Evolutionary conservation across 75 land plant genomes (phyloP).

Genomic region (Picea sitchensis): DNA sequence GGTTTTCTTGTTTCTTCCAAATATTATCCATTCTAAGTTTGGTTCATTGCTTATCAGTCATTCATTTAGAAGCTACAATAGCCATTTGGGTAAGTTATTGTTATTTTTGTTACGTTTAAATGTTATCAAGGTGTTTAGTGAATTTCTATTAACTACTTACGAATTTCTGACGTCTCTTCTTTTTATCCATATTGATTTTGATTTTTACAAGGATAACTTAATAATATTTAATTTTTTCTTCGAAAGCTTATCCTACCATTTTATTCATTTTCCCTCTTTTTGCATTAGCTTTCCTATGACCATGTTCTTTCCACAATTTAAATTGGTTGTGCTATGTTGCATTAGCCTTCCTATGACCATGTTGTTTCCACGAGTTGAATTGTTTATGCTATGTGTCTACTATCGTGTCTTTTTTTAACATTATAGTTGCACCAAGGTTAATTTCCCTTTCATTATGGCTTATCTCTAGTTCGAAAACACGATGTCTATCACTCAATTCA

Average conservation of each 20-base stretch:
- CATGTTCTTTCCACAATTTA: slow-evolving; percentile 85
- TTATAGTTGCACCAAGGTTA: slow-evolving; percentile 66
- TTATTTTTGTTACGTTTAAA: background rate
- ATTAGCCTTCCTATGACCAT: slow-evolving; percentile 88
- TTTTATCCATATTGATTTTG: slow-evolving; percentile 51
- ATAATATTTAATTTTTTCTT: slow-evolving; percentile 63
- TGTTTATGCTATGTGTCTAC: slow-evolving; percentile 71
- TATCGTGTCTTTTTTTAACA: slow-evolving; percentile 71
- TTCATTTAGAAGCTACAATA: slow-evolving; percentile 17
- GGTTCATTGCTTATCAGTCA: no score
- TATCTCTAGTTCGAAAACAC: slow-evolving; percentile 89
- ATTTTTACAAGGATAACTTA: slow-evolving; percentile 49
- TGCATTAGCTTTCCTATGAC: slow-evolving; percentile 89
- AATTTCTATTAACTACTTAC: background rate
- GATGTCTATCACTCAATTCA: slow-evolving; percentile 92
- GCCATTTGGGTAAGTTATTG: background rate
- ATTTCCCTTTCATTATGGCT: slow-evolving; percentile 71
- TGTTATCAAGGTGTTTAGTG: background rate
- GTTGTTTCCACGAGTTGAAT: slow-evolving; percentile 91
- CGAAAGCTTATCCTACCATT: slow-evolving; percentile 83
- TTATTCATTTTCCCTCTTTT: slow-evolving; percentile 89
- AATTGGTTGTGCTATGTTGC: slow-evolving; percentile 55
- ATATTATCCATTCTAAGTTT: slow-evolving; percentile 69
- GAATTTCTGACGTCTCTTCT: background rate
- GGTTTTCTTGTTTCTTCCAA: slow-evolving; percentile 68